Conservation (phyloP, 1,284 basidiomycete species). For the Thecaphora thlaspeos region DNA sequence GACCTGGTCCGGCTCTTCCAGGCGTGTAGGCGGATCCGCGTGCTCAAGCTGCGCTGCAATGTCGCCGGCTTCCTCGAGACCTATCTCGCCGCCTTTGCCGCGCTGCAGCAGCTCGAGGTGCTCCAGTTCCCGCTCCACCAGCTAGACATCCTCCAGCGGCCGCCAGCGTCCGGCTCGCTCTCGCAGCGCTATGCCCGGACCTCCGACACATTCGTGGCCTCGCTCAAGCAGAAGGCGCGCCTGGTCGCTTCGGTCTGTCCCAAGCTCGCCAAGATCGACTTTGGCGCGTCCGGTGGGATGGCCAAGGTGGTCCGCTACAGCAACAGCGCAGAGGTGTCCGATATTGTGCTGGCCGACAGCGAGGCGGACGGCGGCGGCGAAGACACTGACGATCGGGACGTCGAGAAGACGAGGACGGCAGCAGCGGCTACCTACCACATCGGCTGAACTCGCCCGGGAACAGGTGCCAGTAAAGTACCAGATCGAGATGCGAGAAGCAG, state of each 20-base stretch:
- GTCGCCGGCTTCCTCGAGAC: constrained; percentile 9
- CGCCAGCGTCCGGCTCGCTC: not conserved
- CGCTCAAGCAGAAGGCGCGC: constrained; percentile 1
- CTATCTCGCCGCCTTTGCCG: constrained; percentile 8
- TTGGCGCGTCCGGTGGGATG: constrained; percentile 6
- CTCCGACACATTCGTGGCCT: constrained; percentile 6
- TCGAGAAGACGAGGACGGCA: not conserved
- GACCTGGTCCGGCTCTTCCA: constrained; percentile 7
- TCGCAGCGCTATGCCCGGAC: not conserved
- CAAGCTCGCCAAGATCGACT: constrained; percentile 2
- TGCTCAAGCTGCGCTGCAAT: constrained; percentile 3
- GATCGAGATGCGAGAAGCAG: too few species aligned
- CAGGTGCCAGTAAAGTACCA: too few species aligned
- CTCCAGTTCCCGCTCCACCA: constrained; percentile 10
- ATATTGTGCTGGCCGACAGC: not conserved
- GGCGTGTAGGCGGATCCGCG: not conserved
- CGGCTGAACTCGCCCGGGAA: too few species aligned
- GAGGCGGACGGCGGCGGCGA: not conserved
- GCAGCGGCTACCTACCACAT: not conserved
- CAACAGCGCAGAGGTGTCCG: constrained; percentile 1
- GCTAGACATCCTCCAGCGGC: constrained; percentile 3
- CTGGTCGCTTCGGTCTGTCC: constrained; percentile 10
- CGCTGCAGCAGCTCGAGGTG: constrained; percentile 2
- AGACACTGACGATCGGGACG: not conserved
- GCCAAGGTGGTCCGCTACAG: constrained; percentile 2